Evolutionary conservation across 805 yeast genomes (phyloP).

Genomic region (Pichia eremophila): DNA sequence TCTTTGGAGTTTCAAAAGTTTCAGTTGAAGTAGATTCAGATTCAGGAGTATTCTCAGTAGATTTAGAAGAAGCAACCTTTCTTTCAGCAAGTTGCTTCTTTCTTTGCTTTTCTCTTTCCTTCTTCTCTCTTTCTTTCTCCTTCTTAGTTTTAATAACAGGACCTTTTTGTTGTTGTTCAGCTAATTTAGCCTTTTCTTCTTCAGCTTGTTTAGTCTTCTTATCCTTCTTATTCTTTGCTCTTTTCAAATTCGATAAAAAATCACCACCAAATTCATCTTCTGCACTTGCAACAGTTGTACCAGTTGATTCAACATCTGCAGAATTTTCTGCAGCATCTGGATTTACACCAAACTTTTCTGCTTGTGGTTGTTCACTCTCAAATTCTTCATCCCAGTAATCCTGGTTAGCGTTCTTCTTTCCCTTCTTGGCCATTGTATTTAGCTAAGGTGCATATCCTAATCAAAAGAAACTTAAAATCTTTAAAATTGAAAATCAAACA

Average conservation of each 20-base stretch:
- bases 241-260: slow-evolving; percentile 75
- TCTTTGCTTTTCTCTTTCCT: slow-evolving; percentile 80
- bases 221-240: slow-evolving; percentile 69
- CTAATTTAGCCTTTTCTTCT: slow-evolving; percentile 25
- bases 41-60: slow-evolving; percentile 11
- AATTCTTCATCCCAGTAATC: slow-evolving; percentile 76
- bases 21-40: slow-evolving; percentile 18
- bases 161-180: slow-evolving; percentile 28
- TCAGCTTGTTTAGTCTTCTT: slow-evolving; percentile 57
- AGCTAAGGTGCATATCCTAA: background rate
- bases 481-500: no score
- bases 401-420: slow-evolving; percentile 58
- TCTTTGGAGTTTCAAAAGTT: slow-evolving; percentile 25
- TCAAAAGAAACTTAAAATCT: no score
- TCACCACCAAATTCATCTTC: slow-evolving; percentile 50
- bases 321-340: slow-evolving; percentile 17
- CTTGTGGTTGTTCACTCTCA: slow-evolving; percentile 40
- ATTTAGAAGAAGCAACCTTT: slow-evolving; percentile 51
- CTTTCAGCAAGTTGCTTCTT: slow-evolving; percentile 85
- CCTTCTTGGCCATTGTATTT: slow-evolving; percentile 26
- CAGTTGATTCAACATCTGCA: slow-evolving; percentile 13
- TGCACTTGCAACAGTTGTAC: slow-evolving; percentile 21
- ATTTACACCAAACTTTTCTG: slow-evolving; percentile 43
- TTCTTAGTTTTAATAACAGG: slow-evolving; percentile 83
- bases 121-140: slow-evolving; percentile 91